A percentile compares a stretch with the other conserved stretches of the same genome.
phyloP scores from a whole-genome alignment of 78 protist species.

The Dictyostelium discoideum region DNA sequence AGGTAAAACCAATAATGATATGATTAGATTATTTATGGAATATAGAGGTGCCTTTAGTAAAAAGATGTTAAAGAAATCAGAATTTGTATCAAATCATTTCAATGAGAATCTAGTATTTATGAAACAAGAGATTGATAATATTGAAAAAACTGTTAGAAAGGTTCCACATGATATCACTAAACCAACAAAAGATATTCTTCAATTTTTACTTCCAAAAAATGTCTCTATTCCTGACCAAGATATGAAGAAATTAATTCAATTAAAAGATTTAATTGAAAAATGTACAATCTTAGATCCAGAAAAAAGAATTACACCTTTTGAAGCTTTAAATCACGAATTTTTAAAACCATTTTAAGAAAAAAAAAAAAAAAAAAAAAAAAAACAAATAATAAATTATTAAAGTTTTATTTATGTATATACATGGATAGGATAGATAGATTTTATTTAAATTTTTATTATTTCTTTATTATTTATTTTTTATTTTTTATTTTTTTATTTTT shows the following conservation, averaged over 20 bases:
- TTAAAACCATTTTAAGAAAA: conserved; percentile 38
- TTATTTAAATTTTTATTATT: no score
- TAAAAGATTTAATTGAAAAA: conserved; percentile 72
- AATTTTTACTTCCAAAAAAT: conserved; percentile 23
- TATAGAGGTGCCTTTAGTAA: conserved; percentile 79
- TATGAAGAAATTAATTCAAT: conserved; percentile 51
- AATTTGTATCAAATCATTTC: conserved; percentile 81
- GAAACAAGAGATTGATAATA: conserved; percentile 71
- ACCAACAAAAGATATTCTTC: conserved; percentile 50
- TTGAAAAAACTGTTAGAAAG: conserved; percentile 56
- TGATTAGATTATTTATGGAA: conserved; percentile 88
- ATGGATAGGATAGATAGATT: no score
- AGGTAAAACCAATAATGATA: conserved; percentile 95
- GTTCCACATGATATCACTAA: conserved; percentile 30
- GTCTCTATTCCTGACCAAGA: conserved; percentile 18
- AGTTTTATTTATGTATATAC: no score
- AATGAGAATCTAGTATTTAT: conserved; percentile 76
- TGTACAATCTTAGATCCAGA: conserved; percentile 87
- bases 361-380: not conserved
- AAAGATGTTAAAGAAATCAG: conserved; percentile 74
- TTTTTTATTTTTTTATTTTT: no score
- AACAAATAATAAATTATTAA: no score
- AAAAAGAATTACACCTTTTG: conserved; percentile 85
- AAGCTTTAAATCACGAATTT: conserved; percentile 92
- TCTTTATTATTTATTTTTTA: no score